Evolutionary conservation across 202 grass and related monocot genomes (phyloP), one percentile per base, ranked within the genome.

Genomic region (Carex sylvatica): DNA sequence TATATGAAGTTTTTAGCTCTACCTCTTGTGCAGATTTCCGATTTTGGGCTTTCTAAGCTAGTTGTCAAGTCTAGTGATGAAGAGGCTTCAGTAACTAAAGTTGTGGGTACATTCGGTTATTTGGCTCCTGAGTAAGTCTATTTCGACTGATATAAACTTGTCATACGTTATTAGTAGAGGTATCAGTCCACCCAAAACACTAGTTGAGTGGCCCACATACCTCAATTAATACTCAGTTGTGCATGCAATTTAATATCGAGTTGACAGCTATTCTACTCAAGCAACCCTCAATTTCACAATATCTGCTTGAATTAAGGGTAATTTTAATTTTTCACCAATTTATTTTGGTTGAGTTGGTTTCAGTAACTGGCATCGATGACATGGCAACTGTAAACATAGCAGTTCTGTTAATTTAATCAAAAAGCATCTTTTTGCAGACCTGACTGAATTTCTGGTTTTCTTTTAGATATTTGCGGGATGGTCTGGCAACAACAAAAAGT

Each of bases 31-130:
- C 75, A 99, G 96, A 99, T 99, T 84, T 99, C 96, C 82, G 96
- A 99, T 87, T 99, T 99, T 84, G 96, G 96, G 71, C 96, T 99
- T 87, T 90, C 96, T 61, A 96, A 99, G 88, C 82, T 99, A 63
- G 89, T 91, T 19, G 86, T 89, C 28, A 93, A 91, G 81, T 91
- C 91, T 70, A 85, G 58, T 87, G 96, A 99, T 70, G 91, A 84
- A 81, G 96, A 99, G 84, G 86, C 93, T 92, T 99, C 96, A 79
- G 91, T 91, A 59, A 99, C 93, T 65, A 99, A 99, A 86, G 93
- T 99, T 76, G 96, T 99, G 26, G 96, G 96, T 74, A 99, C 96
- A 87, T 99, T 99, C 38, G 96, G 96, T 87, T 99, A 99, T 90
- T 79, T 96, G 60, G 96, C 96, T 63, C 96, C 93, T 78, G 96